These are phyloP conservation scores for Pneumocystis canis DNA, from an alignment of 1,139 yeast genomes.

Conservation along the genomic window DNA sequence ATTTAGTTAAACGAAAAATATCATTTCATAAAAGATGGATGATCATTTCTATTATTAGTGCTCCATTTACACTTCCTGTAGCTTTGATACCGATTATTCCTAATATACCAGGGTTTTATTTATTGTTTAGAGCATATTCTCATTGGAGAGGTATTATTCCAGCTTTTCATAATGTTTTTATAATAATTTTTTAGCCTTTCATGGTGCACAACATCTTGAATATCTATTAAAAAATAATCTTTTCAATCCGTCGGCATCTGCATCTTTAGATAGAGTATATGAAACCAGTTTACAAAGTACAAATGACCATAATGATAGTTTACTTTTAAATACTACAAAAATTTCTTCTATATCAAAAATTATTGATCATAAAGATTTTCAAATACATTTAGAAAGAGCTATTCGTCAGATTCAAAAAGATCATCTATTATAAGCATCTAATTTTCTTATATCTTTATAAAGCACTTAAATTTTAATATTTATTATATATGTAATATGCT, in stretches of 20 bases:
- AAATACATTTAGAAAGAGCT: background rate
- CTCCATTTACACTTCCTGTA: slow-evolving; percentile 55
- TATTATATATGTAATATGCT: background rate
- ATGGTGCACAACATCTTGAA: background rate
- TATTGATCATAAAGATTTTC: background rate
- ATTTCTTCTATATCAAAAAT: background rate
- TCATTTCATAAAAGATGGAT: slow-evolving; percentile 20
- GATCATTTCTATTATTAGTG: slow-evolving; percentile 3
- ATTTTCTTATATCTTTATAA: background rate
- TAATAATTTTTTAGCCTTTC: background rate
- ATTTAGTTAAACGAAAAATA: slow-evolving; percentile 29
- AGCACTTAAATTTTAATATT: background rate
- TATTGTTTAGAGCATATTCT: slow-evolving; percentile 57
- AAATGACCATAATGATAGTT: background rate
- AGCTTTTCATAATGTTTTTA: background rate
- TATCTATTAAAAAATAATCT: background rate
- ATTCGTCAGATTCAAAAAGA: background rate
- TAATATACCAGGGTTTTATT: slow-evolving; percentile 64
- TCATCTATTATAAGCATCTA: background rate
- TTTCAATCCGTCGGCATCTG: background rate
- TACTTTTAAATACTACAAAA: background rate
- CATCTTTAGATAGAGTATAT: background rate
- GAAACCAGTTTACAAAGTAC: background rate
- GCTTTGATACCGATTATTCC: slow-evolving; percentile 60
- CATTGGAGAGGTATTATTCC: slow-evolving; percentile 37